These are phyloP conservation scores for Saxophila tyrrhenica DNA, from an alignment of 495 filamentous ascomycete species.

Conservation along the genomic window DNA sequence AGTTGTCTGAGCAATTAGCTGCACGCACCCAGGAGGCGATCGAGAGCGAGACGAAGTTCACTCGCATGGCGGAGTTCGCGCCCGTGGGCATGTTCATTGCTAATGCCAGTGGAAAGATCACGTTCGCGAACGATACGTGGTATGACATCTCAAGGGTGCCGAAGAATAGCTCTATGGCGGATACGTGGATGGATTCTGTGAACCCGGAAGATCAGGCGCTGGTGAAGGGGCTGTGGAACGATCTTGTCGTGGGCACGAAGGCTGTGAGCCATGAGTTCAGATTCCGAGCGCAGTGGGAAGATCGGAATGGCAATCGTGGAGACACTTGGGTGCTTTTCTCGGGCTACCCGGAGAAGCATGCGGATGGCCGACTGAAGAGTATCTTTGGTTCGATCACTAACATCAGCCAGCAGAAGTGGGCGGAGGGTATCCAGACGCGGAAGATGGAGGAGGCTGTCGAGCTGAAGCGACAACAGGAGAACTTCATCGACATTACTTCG, in stretches of 20 bases:
- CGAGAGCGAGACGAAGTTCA: conserved; percentile 62
- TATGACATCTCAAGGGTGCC: conserved; percentile 53
- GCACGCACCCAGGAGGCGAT: conserved; percentile 54
- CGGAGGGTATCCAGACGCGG: conserved; percentile 49
- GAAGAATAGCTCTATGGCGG: conserved; percentile 36
- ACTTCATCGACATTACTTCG: conserved; percentile 81
- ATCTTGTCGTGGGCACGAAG: conserved; percentile 43
- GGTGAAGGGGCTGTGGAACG: conserved; percentile 44
- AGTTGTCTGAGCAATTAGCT: conserved; percentile 55
- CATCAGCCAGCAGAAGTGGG: conserved; percentile 38
- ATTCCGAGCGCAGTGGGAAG: conserved; percentile 51
- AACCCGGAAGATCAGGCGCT: conserved; percentile 46
- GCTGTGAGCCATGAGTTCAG: conserved; percentile 55
- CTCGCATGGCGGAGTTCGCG: conserved; percentile 61
- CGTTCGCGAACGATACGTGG: conserved; percentile 65
- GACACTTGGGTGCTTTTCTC: conserved; percentile 64
- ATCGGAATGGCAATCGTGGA: conserved; percentile 43
- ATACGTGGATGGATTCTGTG: conserved; percentile 56
- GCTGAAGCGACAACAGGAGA: conserved; percentile 43
- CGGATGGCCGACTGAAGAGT: conserved; percentile 49
- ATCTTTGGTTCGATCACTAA: conserved; percentile 50
- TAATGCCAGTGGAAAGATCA: conserved; percentile 47
- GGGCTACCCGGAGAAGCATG: conserved; percentile 51
- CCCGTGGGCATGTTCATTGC: conserved; percentile 66
- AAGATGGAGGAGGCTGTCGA: conserved; percentile 39